Evolutionary conservation across 129 eudicot genomes (phyloP).

Genomic region (Smallanthus sonchifolius): DNA sequence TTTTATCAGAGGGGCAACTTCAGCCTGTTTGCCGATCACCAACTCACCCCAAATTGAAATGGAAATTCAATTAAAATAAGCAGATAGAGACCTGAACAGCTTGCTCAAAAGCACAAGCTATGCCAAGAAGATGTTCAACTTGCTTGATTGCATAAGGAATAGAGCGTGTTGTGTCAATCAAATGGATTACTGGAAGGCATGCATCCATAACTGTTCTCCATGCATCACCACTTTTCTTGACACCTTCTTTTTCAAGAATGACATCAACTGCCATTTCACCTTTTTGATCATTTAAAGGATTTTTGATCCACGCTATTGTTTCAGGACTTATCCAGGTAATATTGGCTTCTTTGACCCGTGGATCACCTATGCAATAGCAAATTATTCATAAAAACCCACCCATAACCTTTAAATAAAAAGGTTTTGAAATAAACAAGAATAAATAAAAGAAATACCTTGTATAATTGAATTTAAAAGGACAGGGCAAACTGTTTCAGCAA

Average conservation of each 20-base stretch:
- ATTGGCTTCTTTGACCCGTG: slow-evolving; percentile 64
- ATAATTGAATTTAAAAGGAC: slow-evolving; percentile 61
- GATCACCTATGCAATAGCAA: slow-evolving; percentile 65
- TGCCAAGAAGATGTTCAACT: slow-evolving; percentile 85
- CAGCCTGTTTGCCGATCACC: neutral
- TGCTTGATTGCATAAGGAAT: slow-evolving; percentile 92
- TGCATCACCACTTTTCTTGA: slow-evolving; percentile 83
- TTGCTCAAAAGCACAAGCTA: slow-evolving; percentile 95
- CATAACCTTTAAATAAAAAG: neutral
- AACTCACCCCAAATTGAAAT: neutral
- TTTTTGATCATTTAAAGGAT: slow-evolving; percentile 42
- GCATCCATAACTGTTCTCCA: slow-evolving; percentile 86
- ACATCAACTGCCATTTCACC: slow-evolving; percentile 86
- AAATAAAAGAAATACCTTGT: slow-evolving; percentile 52
- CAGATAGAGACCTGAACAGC: slow-evolving; percentile 79
- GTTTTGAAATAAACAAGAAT: slow-evolving; percentile 7
- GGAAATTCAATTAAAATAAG: neutral
- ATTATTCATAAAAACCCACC: neutral
- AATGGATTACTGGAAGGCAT: slow-evolving; percentile 77
- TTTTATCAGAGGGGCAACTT: neutral
- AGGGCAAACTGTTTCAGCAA: slow-evolving; percentile 68
- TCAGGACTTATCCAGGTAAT: slow-evolving; percentile 75
- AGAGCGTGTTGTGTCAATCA: slow-evolving; percentile 76
- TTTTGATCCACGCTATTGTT: slow-evolving; percentile 68
- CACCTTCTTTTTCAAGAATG: slow-evolving; percentile 69